Evolutionary conservation across 2,329 filamentous ascomycete species (phyloP).

Genomic region (Periconia sp.): DNA sequence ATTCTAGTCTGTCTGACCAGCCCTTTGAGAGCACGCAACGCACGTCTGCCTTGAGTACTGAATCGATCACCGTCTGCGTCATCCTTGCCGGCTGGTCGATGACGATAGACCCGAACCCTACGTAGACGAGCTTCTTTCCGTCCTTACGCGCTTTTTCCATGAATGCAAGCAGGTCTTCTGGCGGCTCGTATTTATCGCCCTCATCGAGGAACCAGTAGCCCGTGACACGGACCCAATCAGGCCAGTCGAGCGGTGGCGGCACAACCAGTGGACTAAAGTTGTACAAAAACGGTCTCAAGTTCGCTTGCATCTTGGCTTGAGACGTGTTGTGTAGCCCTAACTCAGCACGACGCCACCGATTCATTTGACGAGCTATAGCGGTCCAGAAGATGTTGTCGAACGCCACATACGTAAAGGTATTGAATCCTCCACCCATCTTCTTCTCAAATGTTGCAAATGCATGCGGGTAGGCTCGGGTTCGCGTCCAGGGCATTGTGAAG

Average conservation of each 20-base stretch:
- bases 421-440: conserved; percentile 95
- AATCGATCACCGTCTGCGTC: conserved; percentile 91
- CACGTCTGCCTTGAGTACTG: conserved; percentile 88
- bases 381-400: conserved; percentile 98
- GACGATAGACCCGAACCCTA: conserved; percentile 96
- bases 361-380: conserved; percentile 87
- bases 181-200: conserved; percentile 70
- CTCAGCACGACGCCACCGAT: conserved; percentile 85
- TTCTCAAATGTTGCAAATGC: conserved; percentile 92
- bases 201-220: conserved; percentile 99
- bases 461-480: conserved; percentile 93
- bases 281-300: conserved; percentile 98
- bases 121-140: conserved; percentile 90
- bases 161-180: conserved; percentile 76
- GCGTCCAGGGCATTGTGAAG: conserved; percentile 99
- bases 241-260: conserved; percentile 91
- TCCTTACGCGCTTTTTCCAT: conserved; percentile 83
- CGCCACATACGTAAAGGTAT: conserved; percentile 92
- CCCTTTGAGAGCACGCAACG: conserved; percentile 95
- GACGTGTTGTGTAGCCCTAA: conserved; percentile 80
- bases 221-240: conserved; percentile 96
- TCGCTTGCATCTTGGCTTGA: conserved; percentile 89
- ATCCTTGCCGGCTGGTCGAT: conserved; percentile 87
- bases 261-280: conserved; percentile 96
- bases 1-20: conserved; percentile 82